Evolutionary conservation across 2,329 filamentous ascomycete genomes (phyloP).

Genomic region (Fonsecaea multimorphosa): DNA sequence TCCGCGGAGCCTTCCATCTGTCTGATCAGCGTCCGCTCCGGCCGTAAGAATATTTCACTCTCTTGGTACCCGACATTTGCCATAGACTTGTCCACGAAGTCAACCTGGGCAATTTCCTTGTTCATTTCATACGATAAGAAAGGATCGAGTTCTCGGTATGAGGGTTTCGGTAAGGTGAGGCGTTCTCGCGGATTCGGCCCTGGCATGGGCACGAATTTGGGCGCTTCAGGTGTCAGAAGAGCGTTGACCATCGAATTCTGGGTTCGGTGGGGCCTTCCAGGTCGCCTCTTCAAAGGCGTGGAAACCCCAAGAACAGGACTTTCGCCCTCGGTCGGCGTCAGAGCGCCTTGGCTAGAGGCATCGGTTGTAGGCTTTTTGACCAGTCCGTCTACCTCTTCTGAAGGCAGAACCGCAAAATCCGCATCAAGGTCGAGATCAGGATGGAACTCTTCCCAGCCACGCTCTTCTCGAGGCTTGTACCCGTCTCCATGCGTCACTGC

Average conservation of each 20-base stretch:
- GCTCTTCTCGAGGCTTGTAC: conserved; percentile 95
- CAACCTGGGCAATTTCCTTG: conserved; percentile 80
- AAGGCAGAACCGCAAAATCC: conserved; percentile 76
- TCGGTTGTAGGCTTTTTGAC: conserved; percentile 49
- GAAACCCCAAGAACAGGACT: conserved; percentile 88
- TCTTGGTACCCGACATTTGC: conserved; percentile 95
- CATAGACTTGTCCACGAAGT: conserved; percentile 96
- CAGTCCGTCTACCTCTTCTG: conserved; percentile 83
- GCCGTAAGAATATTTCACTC: conserved; percentile 83
- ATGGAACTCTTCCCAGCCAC: conserved; percentile 97
- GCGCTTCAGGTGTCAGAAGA: conserved; percentile 64
- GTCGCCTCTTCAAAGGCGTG: conserved; percentile 65
- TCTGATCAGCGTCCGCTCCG: conserved; percentile 72
- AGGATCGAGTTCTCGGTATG: conserved; percentile 55
- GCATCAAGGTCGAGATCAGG: conserved; percentile 89
- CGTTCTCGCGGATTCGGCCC: conserved; percentile 58
- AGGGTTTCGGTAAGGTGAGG: conserved; percentile 57
- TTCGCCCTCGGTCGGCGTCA: conserved; percentile 60
- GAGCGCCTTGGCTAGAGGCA: conserved; percentile 37
- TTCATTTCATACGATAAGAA: conserved; percentile 67
- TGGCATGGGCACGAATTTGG: conserved; percentile 56
- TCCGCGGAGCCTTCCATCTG: conserved; percentile 67
- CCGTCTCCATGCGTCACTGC: conserved; percentile 90
- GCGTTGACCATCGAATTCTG: conserved; percentile 66
- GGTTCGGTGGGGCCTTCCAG: conserved; percentile 69